Percentiles rank a stretch among this genome's conserved stretches.
Evolutionary conservation across 2,329 filamentous ascomycete genomes (phyloP).

Genomic region (Plectosphaerella sp.): DNA sequence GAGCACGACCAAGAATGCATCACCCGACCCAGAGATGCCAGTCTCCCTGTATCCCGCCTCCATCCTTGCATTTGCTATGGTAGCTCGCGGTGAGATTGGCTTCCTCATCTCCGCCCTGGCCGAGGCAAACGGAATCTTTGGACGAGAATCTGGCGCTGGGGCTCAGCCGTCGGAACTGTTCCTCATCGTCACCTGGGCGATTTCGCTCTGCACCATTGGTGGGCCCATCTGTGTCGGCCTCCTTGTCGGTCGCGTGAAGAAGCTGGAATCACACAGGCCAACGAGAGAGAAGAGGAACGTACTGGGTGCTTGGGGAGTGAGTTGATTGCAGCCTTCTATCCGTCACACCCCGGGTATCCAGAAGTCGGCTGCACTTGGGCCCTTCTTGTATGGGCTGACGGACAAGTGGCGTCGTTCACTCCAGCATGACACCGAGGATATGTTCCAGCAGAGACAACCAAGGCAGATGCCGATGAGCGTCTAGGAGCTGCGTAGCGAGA

Average conservation of each 20-base stretch:
- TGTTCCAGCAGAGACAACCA: too few relatives aligned
- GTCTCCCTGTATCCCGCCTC: constrained; percentile 62
- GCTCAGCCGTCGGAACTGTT: constrained; percentile 35
- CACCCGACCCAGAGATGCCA: constrained; percentile 35
- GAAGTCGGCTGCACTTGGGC: too few relatives aligned
- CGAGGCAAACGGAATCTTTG: constrained; percentile 44
- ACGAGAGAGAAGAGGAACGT: constrained; percentile 1
- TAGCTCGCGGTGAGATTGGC: constrained; percentile 74
- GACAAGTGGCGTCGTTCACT: too few relatives aligned
- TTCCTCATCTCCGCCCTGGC: constrained; percentile 71
- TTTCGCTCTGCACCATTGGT: constrained; percentile 48
- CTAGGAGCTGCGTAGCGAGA: too few relatives aligned
- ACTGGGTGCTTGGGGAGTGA: constrained; percentile 9
- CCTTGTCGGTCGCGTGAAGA: constrained; percentile 36
- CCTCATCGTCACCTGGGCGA: constrained; percentile 51
- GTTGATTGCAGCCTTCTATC: not conserved
- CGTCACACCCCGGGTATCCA: too few relatives aligned
- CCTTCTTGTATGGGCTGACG: too few relatives aligned
- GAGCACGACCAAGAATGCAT: constrained; percentile 10
- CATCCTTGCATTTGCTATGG: constrained; percentile 65
- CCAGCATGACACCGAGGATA: too few relatives aligned
- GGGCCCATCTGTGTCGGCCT: constrained; percentile 45
- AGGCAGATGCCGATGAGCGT: too few relatives aligned
- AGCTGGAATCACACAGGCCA: constrained; percentile 12
- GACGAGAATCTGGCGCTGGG: constrained; percentile 3